A percentile compares a stretch with the other conserved stretches of the same genome.
phyloP scores from a whole-genome alignment of 495 filamentous ascomycete species.

The Wilcoxina mikolae region DNA sequence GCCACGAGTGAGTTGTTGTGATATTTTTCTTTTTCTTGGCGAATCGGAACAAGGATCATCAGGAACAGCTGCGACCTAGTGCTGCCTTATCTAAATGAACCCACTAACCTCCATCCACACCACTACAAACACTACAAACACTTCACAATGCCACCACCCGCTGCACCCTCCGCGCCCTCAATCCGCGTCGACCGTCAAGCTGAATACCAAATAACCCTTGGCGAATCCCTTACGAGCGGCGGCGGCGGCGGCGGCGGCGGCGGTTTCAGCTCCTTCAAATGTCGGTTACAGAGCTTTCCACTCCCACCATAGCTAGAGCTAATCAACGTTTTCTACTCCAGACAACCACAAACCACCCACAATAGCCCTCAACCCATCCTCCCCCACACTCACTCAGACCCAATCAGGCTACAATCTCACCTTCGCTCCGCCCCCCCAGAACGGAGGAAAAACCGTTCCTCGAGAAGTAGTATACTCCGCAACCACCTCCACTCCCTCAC shows the following conservation, averaged over 20 bases:
- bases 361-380: background rate
- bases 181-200: constrained; percentile 6
- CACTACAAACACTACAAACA: constrained; percentile 1
- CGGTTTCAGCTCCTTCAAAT: constrained; percentile 3
- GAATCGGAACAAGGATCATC: no score
- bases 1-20: no score
- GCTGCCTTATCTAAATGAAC: no score
- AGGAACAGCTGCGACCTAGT: no score
- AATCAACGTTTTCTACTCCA: background rate
- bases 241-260: background rate
- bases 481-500: constrained; percentile 9
- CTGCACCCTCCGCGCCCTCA: constrained; percentile 1
- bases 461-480: constrained; percentile 7
- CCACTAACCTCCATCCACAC: no score
- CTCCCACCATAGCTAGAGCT: background rate
- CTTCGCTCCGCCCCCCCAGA: background rate
- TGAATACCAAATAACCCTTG: background rate
- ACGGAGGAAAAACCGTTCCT: no score
- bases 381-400: background rate
- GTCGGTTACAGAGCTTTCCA: background rate
- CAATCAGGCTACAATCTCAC: constrained; percentile 1
- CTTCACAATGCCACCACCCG: constrained; percentile 1
- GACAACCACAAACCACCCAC: constrained; percentile 5
- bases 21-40: no score
- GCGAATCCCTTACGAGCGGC: background rate